These are phyloP conservation scores for Cicer yamashitae DNA, from an alignment of 306 rosid species.

Conservation along the genomic window DNA sequence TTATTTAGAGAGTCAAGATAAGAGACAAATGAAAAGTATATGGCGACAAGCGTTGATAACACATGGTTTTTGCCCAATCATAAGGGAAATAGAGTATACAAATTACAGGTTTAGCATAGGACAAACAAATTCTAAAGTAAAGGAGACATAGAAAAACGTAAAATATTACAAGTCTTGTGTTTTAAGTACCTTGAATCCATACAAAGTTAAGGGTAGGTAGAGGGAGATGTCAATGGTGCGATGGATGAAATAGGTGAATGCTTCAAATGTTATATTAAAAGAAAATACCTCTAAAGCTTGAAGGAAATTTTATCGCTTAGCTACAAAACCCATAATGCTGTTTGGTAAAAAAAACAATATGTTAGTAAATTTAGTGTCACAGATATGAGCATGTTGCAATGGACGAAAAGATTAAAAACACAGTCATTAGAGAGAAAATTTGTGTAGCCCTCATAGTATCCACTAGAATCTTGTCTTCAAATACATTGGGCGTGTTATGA, in stretches of 20 bases:
- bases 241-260: background rate
- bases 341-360: background rate
- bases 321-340: background rate
- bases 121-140: background rate
- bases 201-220: background rate
- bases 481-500: background rate
- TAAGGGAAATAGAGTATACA: background rate
- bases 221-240: background rate
- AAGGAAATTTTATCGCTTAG: background rate
- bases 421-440: background rate
- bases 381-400: background rate
- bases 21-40: background rate
- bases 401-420: background rate
- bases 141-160: background rate
- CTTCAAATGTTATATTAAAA: background rate
- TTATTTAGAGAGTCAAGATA: background rate
- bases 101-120: background rate
- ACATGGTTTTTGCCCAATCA: background rate
- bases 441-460: background rate
- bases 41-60: background rate
- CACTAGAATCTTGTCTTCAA: background rate
- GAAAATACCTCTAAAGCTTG: slow-evolving; percentile 1
- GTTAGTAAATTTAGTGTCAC: background rate
- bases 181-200: background rate
- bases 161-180: background rate